Percentiles rank a stretch among this genome's conserved stretches.
These are phyloP conservation scores for Colletotrichum salicis DNA, from an alignment of 2,329 filamentous ascomycete genomes.

Conservation along the genomic window DNA sequence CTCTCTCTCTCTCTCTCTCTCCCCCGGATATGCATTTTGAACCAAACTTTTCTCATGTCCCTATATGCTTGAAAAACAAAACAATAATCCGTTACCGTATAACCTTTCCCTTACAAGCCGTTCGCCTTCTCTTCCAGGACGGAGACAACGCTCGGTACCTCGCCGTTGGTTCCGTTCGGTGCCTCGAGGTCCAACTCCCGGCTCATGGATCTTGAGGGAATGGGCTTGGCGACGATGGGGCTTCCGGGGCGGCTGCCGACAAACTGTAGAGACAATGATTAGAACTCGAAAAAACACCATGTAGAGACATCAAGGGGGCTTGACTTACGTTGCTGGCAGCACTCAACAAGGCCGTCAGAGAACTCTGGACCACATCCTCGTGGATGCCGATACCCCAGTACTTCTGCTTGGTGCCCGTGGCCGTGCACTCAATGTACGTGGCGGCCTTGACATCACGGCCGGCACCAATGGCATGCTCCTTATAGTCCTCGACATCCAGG, in stretches of 20 bases:
- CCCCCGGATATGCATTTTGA: neutral
- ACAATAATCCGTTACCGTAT: neutral
- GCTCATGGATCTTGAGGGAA: conserved; percentile 47
- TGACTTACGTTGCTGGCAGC: conserved; percentile 84
- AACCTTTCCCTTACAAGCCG: conserved; percentile 39
- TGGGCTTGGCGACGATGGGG: conserved; percentile 60
- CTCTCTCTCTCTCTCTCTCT: no score
- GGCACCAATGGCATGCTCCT: conserved; percentile 90
- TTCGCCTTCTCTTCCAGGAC: conserved; percentile 54
- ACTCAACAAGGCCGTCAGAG: conserved; percentile 84
- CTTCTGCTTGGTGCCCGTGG: conserved; percentile 72
- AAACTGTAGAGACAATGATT: conserved; percentile 64
- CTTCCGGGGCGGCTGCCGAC: conserved; percentile 76
- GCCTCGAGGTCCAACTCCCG: conserved; percentile 45
- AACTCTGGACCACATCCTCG: conserved; percentile 91
- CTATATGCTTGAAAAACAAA: neutral
- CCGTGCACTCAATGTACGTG: conserved; percentile 90
- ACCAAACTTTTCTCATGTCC: conserved; percentile 14
- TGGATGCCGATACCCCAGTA: conserved; percentile 95
- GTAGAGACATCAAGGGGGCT: neutral
- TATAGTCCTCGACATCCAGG: conserved; percentile 93
- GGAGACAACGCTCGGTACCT: conserved; percentile 45
- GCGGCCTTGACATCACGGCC: conserved; percentile 90
- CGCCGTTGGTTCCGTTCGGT: conserved; percentile 41
- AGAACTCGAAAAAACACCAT: conserved; percentile 22